These are phyloP conservation scores for Globisporangium canariense DNA, from an alignment of 352 stramenopile genomes.

Conservation along the genomic window DNA sequence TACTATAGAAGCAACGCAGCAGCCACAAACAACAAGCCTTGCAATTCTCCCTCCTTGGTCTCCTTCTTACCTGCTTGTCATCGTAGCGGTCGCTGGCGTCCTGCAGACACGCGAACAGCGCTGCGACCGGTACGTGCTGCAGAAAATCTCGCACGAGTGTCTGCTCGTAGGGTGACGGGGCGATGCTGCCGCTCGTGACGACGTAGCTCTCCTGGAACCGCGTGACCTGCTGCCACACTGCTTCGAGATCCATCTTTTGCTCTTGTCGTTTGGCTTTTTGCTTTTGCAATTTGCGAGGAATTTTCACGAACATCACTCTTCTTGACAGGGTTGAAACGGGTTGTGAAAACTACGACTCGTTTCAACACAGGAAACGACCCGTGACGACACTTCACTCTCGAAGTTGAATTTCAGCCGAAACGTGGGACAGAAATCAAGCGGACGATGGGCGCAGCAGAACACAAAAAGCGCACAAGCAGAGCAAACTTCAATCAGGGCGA, in stretches of 20 bases:
- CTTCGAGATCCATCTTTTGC: conserved; percentile 35
- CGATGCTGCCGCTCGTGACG: conserved; percentile 44
- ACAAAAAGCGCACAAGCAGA: background rate
- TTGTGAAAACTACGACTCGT: background rate
- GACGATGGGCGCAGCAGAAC: background rate
- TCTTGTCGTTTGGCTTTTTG: background rate
- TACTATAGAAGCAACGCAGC: background rate
- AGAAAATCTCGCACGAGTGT: conserved; percentile 63
- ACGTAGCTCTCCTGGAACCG: conserved; percentile 66
- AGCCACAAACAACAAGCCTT: background rate
- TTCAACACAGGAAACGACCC: no score
- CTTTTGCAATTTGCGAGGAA: background rate
- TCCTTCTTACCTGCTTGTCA: conserved; percentile 42
- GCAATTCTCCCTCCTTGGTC: background rate
- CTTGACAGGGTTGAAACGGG: background rate
- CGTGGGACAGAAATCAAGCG: conserved; percentile 2
- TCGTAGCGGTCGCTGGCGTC: conserved; percentile 65
- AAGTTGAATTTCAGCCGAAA: conserved; percentile 1
- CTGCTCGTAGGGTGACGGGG: conserved; percentile 39
- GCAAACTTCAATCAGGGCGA: background rate
- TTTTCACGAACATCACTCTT: no score
- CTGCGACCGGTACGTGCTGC: conserved; percentile 53
- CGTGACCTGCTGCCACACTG: conserved; percentile 49
- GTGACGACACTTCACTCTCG: background rate
- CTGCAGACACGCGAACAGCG: conserved; percentile 74